Conservation (phyloP, 73 alveolate species). For the Paramecium sonneborni region DNA sequence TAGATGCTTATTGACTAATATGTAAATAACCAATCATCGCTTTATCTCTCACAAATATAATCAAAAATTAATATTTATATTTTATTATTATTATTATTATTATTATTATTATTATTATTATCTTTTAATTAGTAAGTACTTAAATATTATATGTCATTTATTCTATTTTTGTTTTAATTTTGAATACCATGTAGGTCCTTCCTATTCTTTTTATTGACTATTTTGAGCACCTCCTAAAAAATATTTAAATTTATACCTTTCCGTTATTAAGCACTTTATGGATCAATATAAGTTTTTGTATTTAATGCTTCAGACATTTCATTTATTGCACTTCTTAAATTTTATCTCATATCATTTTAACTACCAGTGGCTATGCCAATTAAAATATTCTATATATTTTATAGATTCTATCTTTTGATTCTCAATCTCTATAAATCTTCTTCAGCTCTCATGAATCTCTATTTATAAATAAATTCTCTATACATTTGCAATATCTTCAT, state of each 20-base stretch:
- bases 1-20: not conserved
- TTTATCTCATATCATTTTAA: conserved; percentile 45
- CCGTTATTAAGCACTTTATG: not conserved
- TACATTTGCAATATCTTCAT: conserved; percentile 56
- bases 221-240: not conserved
- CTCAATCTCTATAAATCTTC: conserved; percentile 57
- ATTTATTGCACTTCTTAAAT: conserved; percentile 53
- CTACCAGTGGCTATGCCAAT: conserved; percentile 58
- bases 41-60: not conserved
- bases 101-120: not conserved
- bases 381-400: conserved; percentile 57
- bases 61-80: not conserved
- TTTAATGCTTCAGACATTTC: conserved; percentile 58
- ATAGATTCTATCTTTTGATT: conserved; percentile 58
- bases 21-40: conserved; percentile 9
- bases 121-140: not conserved
- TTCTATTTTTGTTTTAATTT: not conserved
- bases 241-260: not conserved
- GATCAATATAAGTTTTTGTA: conserved; percentile 50
- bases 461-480: not conserved
- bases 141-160: not conserved
- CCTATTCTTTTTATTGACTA: not conserved
- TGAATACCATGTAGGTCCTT: conserved; percentile 41
- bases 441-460: conserved; percentile 55
- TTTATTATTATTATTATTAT: not conserved